Evolutionary conservation across 768 basidiomycete species (phyloP).

Genomic region (Kwoniella botswanensis): DNA sequence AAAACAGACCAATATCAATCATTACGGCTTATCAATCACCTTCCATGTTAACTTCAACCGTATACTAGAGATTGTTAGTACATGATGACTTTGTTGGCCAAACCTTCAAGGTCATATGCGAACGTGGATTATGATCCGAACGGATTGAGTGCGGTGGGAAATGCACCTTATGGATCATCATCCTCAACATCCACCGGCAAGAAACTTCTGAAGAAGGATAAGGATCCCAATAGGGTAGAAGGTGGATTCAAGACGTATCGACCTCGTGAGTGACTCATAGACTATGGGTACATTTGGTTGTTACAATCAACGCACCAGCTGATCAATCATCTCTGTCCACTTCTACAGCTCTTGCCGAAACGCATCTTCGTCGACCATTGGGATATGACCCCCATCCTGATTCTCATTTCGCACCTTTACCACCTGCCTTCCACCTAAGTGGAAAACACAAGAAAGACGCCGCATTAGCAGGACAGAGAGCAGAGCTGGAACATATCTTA

Average conservation of each 20-base stretch:
- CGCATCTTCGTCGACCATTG: conserved; percentile 38
- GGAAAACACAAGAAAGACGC: conserved; percentile 41
- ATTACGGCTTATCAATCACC: background rate
- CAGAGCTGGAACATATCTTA: conserved; percentile 52
- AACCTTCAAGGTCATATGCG: conserved; percentile 49
- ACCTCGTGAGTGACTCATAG: conserved; percentile 36
- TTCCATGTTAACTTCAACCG: background rate
- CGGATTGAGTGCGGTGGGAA: conserved; percentile 36
- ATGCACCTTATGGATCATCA: conserved; percentile 14
- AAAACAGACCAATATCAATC: background rate
- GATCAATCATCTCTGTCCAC: background rate
- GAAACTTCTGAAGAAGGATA: conserved; percentile 19
- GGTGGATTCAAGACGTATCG: conserved; percentile 51
- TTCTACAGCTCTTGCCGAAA: conserved; percentile 42
- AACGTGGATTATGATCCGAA: conserved; percentile 43
- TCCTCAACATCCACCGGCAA: background rate
- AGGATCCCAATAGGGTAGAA: conserved; percentile 22
- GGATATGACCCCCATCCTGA: conserved; percentile 42
- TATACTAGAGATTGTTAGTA: background rate
- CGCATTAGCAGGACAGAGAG: conserved; percentile 39
- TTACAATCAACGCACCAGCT: background rate
- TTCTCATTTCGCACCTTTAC: conserved; percentile 48
- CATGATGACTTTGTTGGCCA: conserved; percentile 31
- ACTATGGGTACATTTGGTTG: background rate
- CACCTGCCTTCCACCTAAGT: conserved; percentile 39